A percentile compares a stretch with the other conserved stretches of the same genome.
Evolutionary conservation across 2,329 filamentous ascomycete genomes (phyloP).

Genomic region (Coniochaeta pulveracea): DNA sequence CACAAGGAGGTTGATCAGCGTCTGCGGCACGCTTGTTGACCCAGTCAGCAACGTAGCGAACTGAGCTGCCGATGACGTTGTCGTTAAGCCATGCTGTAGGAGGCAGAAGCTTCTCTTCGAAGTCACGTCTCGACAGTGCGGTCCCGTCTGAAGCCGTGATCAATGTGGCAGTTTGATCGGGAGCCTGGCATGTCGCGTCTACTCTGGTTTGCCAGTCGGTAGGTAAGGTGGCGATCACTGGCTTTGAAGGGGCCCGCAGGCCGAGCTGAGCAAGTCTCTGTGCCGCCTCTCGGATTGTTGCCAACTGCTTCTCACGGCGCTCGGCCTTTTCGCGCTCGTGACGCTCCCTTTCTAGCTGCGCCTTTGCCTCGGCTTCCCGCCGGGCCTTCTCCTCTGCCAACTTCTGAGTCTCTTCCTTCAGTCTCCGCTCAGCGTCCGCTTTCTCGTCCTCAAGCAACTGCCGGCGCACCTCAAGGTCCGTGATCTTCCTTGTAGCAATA

Average conservation of each 20-base stretch:
- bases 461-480: slow-evolving; percentile 9
- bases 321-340: slow-evolving; percentile 11
- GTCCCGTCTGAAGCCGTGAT: slow-evolving; percentile 36
- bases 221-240: slow-evolving; percentile 18
- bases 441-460: slow-evolving; percentile 10
- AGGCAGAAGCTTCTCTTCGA: slow-evolving; percentile 45
- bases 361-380: slow-evolving; percentile 9
- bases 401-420: slow-evolving; percentile 3
- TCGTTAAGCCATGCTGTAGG: slow-evolving; percentile 62
- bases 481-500: slow-evolving; percentile 9
- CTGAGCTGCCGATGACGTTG: slow-evolving; percentile 58
- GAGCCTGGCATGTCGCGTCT: slow-evolving; percentile 18
- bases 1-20: slow-evolving; percentile 42
- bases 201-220: slow-evolving; percentile 26
- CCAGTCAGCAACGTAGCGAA: slow-evolving; percentile 47
- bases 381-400: background rate
- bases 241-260: slow-evolving; percentile 14
- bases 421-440: background rate
- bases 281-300: slow-evolving; percentile 13
- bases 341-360: slow-evolving; percentile 10
- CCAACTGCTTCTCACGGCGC: slow-evolving; percentile 9
- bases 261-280: slow-evolving; percentile 10
- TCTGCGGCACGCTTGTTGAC: slow-evolving; percentile 46
- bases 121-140: slow-evolving; percentile 45
- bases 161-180: slow-evolving; percentile 23